Evolutionary conservation across 768 basidiomycete species (phyloP), one percentile per base, ranked within the genome.

Genomic region (Russula vinacea): DNA sequence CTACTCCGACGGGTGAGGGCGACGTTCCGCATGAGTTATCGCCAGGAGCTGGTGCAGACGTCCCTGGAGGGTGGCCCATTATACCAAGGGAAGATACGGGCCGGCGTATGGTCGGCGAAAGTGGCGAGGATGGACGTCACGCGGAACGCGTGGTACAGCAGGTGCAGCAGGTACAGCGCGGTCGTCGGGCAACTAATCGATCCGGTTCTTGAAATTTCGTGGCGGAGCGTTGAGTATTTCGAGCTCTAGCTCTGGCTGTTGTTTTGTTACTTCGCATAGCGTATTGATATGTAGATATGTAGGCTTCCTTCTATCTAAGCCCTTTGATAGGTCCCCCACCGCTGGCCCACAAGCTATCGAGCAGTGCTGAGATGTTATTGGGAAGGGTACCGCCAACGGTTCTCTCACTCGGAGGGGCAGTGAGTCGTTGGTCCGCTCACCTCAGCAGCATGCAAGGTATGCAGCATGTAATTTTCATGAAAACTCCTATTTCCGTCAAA

Each of bases 121-220:
- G 77, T 5, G 79, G 74, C 45, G 79, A 77, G 4, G 82, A 80
- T 11, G 80, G 78, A 0, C 81, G 77, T 54, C 76, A 82, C 37
- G 81, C 85, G 22, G 87, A 89, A 70, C 74, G 79, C 67, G 72
- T 89, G 61, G 86, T 87, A 64, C 84, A 88, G 37, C 76, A n/a
- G n/a, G n/a, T n/a, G n/a, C n/a, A n/a, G n/a, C n/a, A n/a, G 61
- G 86, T 87, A 64, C 84, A 88, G 37, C 76, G 79, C 56, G 82
- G 80, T 37, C 75, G 83, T 67, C 75, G 71, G 64, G 67, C 77
- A 17, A 29, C 29, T 29, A 29, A 29, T 29, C 29, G 29, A 29
- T 75, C 78, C 16, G 80, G 74, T 29, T 78, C 81, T 51, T 89
- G 72, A 90, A 86, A 79, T 79, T 88, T 71, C 81, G 33, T 82